Conservation (phyloP, 345 rosid genomes). For the Gossypium herbaceum region DNA sequence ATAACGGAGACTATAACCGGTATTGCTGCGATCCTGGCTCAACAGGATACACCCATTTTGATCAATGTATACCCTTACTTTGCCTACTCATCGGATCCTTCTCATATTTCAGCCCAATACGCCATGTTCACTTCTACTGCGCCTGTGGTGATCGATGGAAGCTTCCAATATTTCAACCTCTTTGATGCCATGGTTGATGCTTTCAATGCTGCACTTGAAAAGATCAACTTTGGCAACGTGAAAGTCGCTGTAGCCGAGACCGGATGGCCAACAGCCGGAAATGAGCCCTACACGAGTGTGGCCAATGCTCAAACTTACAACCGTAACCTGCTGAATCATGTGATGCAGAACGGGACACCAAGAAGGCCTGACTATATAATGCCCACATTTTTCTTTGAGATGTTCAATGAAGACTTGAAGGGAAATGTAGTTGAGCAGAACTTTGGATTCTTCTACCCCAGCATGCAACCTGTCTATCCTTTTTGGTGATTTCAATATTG, state of each 20-base stretch:
- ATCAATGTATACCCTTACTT: constrained; percentile 40
- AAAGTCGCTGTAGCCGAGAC: neutral
- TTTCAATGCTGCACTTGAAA: constrained; percentile 26
- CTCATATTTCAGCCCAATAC: constrained; percentile 26
- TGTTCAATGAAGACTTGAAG: constrained; percentile 32
- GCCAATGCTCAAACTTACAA: neutral
- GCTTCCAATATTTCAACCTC: constrained; percentile 31
- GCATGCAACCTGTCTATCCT: constrained; percentile 23
- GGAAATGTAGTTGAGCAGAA: constrained; percentile 21
- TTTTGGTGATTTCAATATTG: constrained; percentile 11
- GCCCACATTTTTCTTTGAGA: constrained; percentile 19
- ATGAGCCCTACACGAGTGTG: neutral
- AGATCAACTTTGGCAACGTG: constrained; percentile 2
- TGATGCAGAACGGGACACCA: constrained; percentile 26
- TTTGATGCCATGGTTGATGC: constrained; percentile 39
- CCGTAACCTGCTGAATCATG: neutral
- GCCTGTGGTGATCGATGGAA: constrained; percentile 24
- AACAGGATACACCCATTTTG: constrained; percentile 28
- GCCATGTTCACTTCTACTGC: constrained; percentile 18
- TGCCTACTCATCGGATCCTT: constrained; percentile 26
- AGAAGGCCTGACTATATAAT: constrained; percentile 16
- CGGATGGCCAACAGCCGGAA: neutral
- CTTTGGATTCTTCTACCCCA: constrained; percentile 26
- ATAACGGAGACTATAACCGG: constrained; percentile 12
- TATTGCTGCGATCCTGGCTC: constrained; percentile 14